Conservation (phyloP, 2,329 filamentous ascomycete genomes). For the Neofusicoccum kwambonambiense region DNA sequence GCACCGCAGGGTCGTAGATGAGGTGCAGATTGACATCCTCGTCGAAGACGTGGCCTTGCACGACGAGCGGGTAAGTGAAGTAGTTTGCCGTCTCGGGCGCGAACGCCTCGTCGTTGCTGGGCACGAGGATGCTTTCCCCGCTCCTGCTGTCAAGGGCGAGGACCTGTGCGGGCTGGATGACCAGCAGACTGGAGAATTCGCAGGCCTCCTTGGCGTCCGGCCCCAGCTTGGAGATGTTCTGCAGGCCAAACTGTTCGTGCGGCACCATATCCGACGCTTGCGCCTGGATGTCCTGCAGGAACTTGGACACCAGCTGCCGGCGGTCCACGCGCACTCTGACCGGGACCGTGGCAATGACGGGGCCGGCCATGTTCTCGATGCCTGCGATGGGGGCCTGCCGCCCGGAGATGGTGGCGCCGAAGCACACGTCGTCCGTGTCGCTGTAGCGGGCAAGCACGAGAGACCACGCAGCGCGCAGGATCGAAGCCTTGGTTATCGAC, state of each 20-base stretch:
- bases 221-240: conserved; percentile 36
- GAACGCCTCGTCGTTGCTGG: no score
- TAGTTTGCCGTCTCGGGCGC: background rate
- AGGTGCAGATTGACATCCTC: background rate
- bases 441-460: background rate
- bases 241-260: conserved; percentile 28
- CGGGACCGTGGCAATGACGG: background rate
- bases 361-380: background rate
- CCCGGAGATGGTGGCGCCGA: conserved; percentile 62
- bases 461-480: background rate
- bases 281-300: conserved; percentile 2
- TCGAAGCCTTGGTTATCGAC: background rate
- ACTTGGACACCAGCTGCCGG: no score
- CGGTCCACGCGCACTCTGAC: background rate
- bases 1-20: background rate
- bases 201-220: conserved; percentile 53
- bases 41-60: background rate
- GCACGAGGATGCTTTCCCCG: no score
- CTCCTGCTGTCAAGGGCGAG: background rate
- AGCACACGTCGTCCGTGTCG: conserved; percentile 38
- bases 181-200: conserved; percentile 51
- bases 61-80: background rate
- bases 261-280: conserved; percentile 16
- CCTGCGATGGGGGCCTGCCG: conserved; percentile 47
- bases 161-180: conserved; percentile 42